Conservation (phyloP, 495 filamentous ascomycete species). For the Annulohypoxylon moriforme region DNA sequence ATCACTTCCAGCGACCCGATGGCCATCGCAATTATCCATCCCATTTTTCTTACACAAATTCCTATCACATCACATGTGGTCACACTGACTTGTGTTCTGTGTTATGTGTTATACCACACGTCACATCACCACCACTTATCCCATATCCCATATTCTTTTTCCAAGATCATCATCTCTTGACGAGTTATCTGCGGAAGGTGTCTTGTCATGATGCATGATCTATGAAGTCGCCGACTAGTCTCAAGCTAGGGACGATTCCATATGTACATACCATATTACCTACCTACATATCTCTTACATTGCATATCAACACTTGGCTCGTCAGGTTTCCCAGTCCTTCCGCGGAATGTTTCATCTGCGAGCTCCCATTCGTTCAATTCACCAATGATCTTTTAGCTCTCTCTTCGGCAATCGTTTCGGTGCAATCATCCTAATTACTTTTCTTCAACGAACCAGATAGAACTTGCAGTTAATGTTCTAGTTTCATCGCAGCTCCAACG, state of each 20-base stretch:
- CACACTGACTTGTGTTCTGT: constrained; percentile 28
- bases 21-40: constrained; percentile 24
- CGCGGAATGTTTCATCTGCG: constrained; percentile 45
- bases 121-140: constrained; percentile 1
- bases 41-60: constrained; percentile 8
- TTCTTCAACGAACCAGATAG: constrained; percentile 29
- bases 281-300: background rate
- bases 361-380: constrained; percentile 37
- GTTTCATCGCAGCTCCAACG: constrained; percentile 21
- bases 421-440: constrained; percentile 23
- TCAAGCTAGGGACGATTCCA: constrained; percentile 31
- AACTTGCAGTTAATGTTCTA: constrained; percentile 27
- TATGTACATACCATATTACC: constrained; percentile 15
- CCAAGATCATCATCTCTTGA: constrained; percentile 7
- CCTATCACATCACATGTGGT: constrained; percentile 35
- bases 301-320: constrained; percentile 18
- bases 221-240: constrained; percentile 26
- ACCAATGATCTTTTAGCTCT: constrained; percentile 32
- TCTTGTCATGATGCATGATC: constrained; percentile 26
- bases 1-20: constrained; percentile 23
- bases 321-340: constrained; percentile 39
- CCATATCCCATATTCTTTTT: background rate
- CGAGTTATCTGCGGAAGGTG: constrained; percentile 11
- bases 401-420: constrained; percentile 29
- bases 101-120: constrained; percentile 3